A percentile compares a stretch with the other conserved stretches of the same genome.
These are phyloP conservation scores for Tilletia caries DNA, from an alignment of 1,284 basidiomycete species.

Conservation along the genomic window DNA sequence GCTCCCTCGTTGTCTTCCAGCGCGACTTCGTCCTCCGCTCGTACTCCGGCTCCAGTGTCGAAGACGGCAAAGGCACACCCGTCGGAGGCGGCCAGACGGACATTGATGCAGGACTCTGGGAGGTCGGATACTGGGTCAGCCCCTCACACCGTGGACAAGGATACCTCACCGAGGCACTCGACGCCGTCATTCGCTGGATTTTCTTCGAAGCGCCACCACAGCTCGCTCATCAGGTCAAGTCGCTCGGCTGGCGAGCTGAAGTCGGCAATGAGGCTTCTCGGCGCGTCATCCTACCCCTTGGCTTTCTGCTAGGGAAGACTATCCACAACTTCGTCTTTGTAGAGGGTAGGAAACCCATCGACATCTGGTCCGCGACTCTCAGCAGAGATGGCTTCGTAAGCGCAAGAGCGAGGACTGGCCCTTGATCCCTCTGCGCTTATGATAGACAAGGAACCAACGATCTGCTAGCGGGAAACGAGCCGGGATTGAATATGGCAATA, in stretches of 20 bases:
- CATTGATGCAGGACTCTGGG: background rate
- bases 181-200: background rate
- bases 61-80: background rate
- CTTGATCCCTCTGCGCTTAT: too few relatives aligned
- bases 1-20: background rate
- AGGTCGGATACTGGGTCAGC: constrained; percentile 6
- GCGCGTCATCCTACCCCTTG: background rate
- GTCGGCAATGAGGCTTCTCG: background rate
- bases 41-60: background rate
- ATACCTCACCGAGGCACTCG: background rate
- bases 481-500: too few relatives aligned
- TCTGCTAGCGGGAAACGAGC: too few relatives aligned
- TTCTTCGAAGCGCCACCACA: background rate
- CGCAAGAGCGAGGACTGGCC: too few relatives aligned
- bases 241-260: background rate
- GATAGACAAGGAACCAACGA: too few relatives aligned
- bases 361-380: background rate
- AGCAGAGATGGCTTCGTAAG: background rate
- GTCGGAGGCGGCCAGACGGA: background rate
- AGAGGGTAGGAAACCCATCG: background rate
- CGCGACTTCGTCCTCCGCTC: background rate
- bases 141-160: background rate
- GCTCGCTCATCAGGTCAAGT: too few relatives aligned
- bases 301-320: background rate
- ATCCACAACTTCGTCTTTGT: background rate